Percentiles rank a stretch among this genome's conserved stretches.
Evolutionary conservation across 2,329 filamentous ascomycete species (phyloP).

Genomic region (Apiospora kogelbergensis): DNA sequence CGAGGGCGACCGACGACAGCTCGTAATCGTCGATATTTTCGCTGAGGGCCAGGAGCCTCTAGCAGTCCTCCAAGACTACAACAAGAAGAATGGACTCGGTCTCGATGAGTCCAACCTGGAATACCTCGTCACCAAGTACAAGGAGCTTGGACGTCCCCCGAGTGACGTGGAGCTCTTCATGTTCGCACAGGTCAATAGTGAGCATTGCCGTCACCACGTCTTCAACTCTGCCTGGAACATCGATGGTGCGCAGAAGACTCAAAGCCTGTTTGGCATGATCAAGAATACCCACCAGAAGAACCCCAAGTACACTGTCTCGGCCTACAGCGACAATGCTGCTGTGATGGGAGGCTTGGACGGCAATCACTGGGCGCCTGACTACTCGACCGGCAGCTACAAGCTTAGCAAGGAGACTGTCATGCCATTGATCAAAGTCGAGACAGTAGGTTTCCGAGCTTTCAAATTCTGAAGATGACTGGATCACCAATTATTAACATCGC

Average conservation of each 20-base stretch:
- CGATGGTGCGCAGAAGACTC: conserved; percentile 76
- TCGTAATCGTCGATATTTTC: conserved; percentile 76
- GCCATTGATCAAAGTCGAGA: conserved; percentile 92
- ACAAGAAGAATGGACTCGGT: conserved; percentile 79
- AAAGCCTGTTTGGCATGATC: conserved; percentile 94
- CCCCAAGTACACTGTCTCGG: conserved; percentile 83
- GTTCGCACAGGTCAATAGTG: conserved; percentile 99
- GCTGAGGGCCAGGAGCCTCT: conserved; percentile 64
- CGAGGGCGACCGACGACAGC: conserved; percentile 59
- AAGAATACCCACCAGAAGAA: conserved; percentile 86
- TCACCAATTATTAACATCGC: background rate
- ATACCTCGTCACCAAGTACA: conserved; percentile 86
- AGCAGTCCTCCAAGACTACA: conserved; percentile 77
- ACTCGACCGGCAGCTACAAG: conserved; percentile 83
- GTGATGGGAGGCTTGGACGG: conserved; percentile 74
- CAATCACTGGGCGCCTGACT: conserved; percentile 84
- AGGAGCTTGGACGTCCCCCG: conserved; percentile 56
- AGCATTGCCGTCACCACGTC: conserved; percentile 75
- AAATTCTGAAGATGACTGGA: background rate
- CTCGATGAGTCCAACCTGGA: conserved; percentile 88
- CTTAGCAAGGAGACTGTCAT: conserved; percentile 84
- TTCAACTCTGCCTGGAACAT: conserved; percentile 98
- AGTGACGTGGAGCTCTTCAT: conserved; percentile 97
- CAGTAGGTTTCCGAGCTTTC: conserved; percentile 57
- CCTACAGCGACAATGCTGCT: conserved; percentile 98